Conservation (phyloP, 2,329 filamentous ascomycete genomes). For the Claviceps fusiformis region DNA sequence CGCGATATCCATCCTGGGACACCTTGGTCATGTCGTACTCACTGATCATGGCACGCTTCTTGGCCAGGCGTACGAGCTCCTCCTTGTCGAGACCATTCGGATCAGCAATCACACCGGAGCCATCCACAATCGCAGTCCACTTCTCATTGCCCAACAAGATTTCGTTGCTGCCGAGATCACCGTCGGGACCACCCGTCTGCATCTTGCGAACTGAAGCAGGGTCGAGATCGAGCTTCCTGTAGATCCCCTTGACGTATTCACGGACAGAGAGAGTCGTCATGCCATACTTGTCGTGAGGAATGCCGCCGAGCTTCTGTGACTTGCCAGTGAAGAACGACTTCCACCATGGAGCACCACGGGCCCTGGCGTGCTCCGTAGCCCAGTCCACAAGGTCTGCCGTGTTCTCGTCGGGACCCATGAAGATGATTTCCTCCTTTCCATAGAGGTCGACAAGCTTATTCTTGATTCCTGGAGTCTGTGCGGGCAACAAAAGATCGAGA, state of each 20-base stretch:
- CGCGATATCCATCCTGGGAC: slow-evolving; percentile 76
- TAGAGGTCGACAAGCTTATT: slow-evolving; percentile 95
- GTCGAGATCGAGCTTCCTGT: slow-evolving; percentile 87
- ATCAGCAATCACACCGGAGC: slow-evolving; percentile 86
- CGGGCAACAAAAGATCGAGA: slow-evolving; percentile 80
- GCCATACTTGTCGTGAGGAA: slow-evolving; percentile 89
- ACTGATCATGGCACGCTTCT: slow-evolving; percentile 76
- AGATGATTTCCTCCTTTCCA: slow-evolving; percentile 90
- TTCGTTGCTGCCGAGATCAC: slow-evolving; percentile 94
- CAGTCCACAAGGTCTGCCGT: slow-evolving; percentile 94
- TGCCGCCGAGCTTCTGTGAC: slow-evolving; percentile 88
- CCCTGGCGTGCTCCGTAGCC: slow-evolving; percentile 90
- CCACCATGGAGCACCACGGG: slow-evolving; percentile 90
- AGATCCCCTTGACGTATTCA: slow-evolving; percentile 92
- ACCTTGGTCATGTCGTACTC: slow-evolving; percentile 78
- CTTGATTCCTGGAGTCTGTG: slow-evolving; percentile 91
- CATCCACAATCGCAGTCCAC: slow-evolving; percentile 92
- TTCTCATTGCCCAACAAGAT: slow-evolving; percentile 93
- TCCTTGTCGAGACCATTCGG: slow-evolving; percentile 75
- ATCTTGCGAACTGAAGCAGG: slow-evolving; percentile 77
- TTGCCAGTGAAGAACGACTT: slow-evolving; percentile 99
- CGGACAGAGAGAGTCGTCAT: slow-evolving; percentile 97
- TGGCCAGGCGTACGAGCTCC: slow-evolving; percentile 75
- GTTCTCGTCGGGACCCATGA: slow-evolving; percentile 98
- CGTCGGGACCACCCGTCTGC: slow-evolving; percentile 94